These are phyloP conservation scores for Lupinus albus DNA, from an alignment of 306 rosid species.

Conservation along the genomic window DNA sequence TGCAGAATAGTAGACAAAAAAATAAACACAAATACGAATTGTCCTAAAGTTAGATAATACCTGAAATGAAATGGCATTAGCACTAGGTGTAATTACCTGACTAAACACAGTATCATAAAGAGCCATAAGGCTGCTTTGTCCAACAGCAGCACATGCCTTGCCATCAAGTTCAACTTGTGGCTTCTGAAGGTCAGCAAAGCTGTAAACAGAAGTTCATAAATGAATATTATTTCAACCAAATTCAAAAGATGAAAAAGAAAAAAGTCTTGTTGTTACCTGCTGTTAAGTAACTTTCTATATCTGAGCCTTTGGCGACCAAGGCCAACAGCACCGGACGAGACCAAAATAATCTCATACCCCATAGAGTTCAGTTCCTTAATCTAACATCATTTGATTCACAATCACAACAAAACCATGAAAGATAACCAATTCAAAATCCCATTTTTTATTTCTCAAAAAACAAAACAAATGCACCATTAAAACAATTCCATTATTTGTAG, in stretches of 20 bases:
- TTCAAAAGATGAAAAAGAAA: neutral
- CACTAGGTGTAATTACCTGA: constrained; percentile 61
- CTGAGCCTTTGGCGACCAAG: constrained; percentile 95
- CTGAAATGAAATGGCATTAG: constrained; percentile 5
- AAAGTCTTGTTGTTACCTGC: constrained; percentile 59
- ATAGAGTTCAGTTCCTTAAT: constrained; percentile 74
- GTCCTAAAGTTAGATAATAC: constrained; percentile 3
- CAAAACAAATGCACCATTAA: neutral
- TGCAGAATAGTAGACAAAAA: constrained; percentile 47
- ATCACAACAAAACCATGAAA: constrained; percentile 1
- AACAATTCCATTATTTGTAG: neutral
- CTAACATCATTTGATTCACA: constrained; percentile 57
- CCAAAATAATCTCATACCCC: constrained; percentile 88
- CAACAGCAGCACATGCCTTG: constrained; percentile 99
- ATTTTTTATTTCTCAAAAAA: constrained; percentile 12
- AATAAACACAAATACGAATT: constrained; percentile 23
- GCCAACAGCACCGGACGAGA: constrained; percentile 98
- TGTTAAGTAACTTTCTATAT: constrained; percentile 76
- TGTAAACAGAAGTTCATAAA: constrained; percentile 42
- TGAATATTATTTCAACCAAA: constrained; percentile 18
- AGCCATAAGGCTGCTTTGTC: constrained; percentile 93
- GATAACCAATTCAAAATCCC: constrained; percentile 32
- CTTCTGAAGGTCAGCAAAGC: constrained; percentile 97
- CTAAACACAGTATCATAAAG: constrained; percentile 81
- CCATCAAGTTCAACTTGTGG: constrained; percentile 96